phyloP scores from a whole-genome alignment of 1,284 basidiomycete species.

The Pterulicium gracile region DNA sequence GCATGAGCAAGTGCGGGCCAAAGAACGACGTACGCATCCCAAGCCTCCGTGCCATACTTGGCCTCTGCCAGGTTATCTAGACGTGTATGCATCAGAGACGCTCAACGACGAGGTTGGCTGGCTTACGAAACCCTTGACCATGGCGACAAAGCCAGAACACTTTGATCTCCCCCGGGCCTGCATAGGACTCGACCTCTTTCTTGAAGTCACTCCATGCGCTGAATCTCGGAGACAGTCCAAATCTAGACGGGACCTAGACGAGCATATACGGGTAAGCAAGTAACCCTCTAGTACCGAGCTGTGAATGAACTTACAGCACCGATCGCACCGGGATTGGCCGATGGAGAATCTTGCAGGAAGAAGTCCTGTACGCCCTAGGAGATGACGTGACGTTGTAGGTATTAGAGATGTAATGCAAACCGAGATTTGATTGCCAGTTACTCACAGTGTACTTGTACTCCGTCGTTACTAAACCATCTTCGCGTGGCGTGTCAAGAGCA shows the following conservation, averaged over 20 bases:
- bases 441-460: not conserved
- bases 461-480: too few relatives aligned
- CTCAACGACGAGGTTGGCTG: not conserved
- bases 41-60: constrained; percentile 58
- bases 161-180: constrained; percentile 36
- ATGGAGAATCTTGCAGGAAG: constrained; percentile 24
- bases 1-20: not conserved
- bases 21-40: constrained; percentile 38
- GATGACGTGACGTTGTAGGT: not conserved
- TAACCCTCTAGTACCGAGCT: not conserved
- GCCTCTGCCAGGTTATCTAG: constrained; percentile 64
- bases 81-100: not conserved
- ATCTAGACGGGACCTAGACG: constrained; percentile 33
- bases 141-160: constrained; percentile 60
- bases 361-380: constrained; percentile 24
- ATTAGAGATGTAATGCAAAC: not conserved
- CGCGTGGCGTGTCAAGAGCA: too few relatives aligned
- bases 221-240: constrained; percentile 48
- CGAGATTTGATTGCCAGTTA: not conserved
- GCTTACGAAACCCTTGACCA: constrained; percentile 62
- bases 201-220: constrained; percentile 41
- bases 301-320: constrained; percentile 10
- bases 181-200: constrained; percentile 26
- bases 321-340: constrained; percentile 10
- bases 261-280: not conserved